Percentiles rank a stretch among this genome's conserved stretches.
These are phyloP conservation scores for Sambucus nigra DNA, from an alignment of 129 eudicot genomes.

Conservation along the genomic window DNA sequence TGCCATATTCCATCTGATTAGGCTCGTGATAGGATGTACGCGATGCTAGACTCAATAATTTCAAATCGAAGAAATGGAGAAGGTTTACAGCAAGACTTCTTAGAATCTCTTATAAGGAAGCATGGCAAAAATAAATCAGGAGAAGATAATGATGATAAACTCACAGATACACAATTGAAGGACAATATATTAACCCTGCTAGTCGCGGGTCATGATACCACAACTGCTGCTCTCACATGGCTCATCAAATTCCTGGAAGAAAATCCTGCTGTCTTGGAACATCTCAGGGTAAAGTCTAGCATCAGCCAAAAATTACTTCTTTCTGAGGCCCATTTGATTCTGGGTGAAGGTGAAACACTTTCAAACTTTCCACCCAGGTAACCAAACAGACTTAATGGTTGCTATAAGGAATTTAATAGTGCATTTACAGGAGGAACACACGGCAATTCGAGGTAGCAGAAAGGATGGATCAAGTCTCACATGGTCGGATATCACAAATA, in stretches of 20 bases:
- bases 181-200: conserved; percentile 72
- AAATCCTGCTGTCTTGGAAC: conserved; percentile 49
- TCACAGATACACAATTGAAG: conserved; percentile 62
- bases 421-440: conserved; percentile 50
- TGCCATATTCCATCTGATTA: conserved; percentile 14
- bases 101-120: conserved; percentile 44
- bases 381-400: background rate
- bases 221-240: conserved; percentile 84
- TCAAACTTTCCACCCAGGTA: background rate
- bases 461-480: conserved; percentile 51
- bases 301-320: no score
- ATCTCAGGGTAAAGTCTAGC: conserved; percentile 34
- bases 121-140: conserved; percentile 39
- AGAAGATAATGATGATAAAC: conserved; percentile 45
- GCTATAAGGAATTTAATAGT: background rate
- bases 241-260: conserved; percentile 60
- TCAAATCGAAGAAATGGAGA: conserved; percentile 49
- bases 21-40: conserved; percentile 75
- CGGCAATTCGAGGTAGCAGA: conserved; percentile 38
- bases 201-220: conserved; percentile 78
- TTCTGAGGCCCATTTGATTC: no score
- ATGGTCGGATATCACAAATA: conserved; percentile 71
- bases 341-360: no score
- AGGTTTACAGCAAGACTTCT: conserved; percentile 51
- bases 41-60: conserved; percentile 53